phyloP scores from a whole-genome alignment of 345 rosid genomes.

The Lumnitzera racemosa region DNA sequence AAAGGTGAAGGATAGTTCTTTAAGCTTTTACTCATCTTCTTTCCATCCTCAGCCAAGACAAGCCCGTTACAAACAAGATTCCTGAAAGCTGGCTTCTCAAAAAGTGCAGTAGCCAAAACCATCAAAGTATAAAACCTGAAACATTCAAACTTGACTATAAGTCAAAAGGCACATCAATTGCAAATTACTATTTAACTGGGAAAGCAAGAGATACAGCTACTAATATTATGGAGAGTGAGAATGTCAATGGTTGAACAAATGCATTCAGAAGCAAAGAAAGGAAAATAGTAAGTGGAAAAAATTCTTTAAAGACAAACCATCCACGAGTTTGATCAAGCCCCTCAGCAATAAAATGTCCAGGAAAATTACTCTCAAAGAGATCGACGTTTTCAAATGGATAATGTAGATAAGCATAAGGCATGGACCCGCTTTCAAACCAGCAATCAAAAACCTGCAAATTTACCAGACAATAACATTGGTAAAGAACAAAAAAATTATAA shows the following conservation, averaged over 20 bases:
- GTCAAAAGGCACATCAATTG: too few species aligned
- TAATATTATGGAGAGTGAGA: neutral
- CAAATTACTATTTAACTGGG: too few species aligned
- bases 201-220: too few species aligned
- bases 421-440: constrained; percentile 99
- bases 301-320: constrained; percentile 53
- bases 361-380: constrained; percentile 84
- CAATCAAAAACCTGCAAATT: constrained; percentile 89
- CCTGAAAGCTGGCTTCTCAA: constrained; percentile 89
- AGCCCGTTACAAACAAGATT: constrained; percentile 97
- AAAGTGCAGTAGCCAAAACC: constrained; percentile 97
- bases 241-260: neutral
- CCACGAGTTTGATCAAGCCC: constrained; percentile 99
- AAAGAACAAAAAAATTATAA: neutral
- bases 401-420: constrained; percentile 99
- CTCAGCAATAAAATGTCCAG: constrained; percentile 98
- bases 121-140: constrained; percentile 95
- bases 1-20: constrained; percentile 87
- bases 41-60: constrained; percentile 97
- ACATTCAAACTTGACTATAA: constrained; percentile 1
- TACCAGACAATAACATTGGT: neutral
- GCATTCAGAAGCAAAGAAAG: neutral
- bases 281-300: neutral
- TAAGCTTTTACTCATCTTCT: constrained; percentile 91
- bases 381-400: constrained; percentile 95